Evolutionary conservation across 1,284 basidiomycete species (phyloP), one percentile per base, ranked within the genome.

Genomic region (Phylloboletellus chloephorus): DNA sequence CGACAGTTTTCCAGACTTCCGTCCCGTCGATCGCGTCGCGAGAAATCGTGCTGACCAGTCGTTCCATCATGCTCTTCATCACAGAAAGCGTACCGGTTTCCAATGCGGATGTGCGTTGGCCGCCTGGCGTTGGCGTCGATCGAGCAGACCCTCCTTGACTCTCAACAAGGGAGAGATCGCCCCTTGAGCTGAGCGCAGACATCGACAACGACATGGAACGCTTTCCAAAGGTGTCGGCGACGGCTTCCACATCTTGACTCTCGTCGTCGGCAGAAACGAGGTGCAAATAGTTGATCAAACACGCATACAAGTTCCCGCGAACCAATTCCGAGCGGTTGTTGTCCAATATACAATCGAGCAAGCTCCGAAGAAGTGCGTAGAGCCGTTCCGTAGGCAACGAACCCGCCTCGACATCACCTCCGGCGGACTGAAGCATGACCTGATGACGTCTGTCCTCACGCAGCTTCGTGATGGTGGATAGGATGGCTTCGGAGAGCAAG

Each of bases 251-350:
- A 1, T 46, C 50, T 1, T 31, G 30, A 15, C 8, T 32, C 1
- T 42, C 37, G 9, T 58, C 58, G 11, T 65, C 58, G n/a, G 60
- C 44, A n/a, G 62, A 61, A 12, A 80, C 67, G 24, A 95, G 74
- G 54, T 93, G 85, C 26, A 96, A 68, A 61, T 89, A 94, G 61
- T 95, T 94, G 64, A 91, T 79, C 41, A 97, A 69, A 2, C 88
- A 74, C 6, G 91, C 88, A 62, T 96, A 98, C n/a, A 98, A 70
- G 60, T 98, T 97, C 9, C 94, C 94, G n/a, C 94, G 82, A n/a
- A 93, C 84, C 36, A 88, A 70, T 53, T 93, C 89, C n/a, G 84
- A 76, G 4, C 82, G 84, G 42, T 84, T 87, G 40, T 78, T 83
- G 46, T 87, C 79, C 39, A 88, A 58, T 37, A 93, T 75, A 30